Evolutionary conservation across 345 rosid species (phyloP).

Genomic region (Euclidium syriacum): DNA sequence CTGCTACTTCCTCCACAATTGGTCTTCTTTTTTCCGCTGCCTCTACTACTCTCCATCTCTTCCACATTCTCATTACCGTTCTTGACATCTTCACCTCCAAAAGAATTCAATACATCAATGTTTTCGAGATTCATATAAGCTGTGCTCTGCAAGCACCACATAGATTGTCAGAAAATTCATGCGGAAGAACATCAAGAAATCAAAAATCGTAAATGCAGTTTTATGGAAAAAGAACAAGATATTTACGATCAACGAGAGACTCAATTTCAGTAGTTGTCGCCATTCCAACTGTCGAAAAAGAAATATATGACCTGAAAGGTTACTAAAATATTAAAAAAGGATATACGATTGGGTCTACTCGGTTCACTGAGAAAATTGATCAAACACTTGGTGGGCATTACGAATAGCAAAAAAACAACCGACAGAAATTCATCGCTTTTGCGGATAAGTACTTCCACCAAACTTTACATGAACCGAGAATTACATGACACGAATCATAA

Average conservation of each 20-base stretch:
- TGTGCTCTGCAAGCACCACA: constrained; percentile 40
- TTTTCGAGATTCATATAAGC: constrained; percentile 67
- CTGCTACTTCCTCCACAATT: constrained; percentile 54
- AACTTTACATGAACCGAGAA: background rate
- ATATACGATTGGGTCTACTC: no score
- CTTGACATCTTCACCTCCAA: constrained; percentile 53
- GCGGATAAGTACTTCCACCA: background rate
- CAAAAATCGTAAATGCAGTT: background rate
- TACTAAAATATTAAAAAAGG: background rate
- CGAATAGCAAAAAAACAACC: background rate
- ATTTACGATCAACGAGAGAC: constrained; percentile 71
- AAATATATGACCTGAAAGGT: constrained; percentile 1
- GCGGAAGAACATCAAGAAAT: background rate
- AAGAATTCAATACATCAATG: constrained; percentile 58
- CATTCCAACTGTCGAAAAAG: constrained; percentile 34
- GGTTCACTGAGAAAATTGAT: no score
- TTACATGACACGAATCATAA: background rate
- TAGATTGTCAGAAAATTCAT: background rate
- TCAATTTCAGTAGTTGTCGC: constrained; percentile 67
- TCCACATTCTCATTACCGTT: constrained; percentile 30
- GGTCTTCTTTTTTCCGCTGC: constrained; percentile 50
- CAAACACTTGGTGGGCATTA: constrained; percentile 29
- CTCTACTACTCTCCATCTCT: constrained; percentile 44
- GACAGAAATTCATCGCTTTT: background rate
- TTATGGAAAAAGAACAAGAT: background rate